These are phyloP conservation scores for Dioscorea dumetorum DNA, from an alignment of 106 monocot genomes.

Conservation along the genomic window DNA sequence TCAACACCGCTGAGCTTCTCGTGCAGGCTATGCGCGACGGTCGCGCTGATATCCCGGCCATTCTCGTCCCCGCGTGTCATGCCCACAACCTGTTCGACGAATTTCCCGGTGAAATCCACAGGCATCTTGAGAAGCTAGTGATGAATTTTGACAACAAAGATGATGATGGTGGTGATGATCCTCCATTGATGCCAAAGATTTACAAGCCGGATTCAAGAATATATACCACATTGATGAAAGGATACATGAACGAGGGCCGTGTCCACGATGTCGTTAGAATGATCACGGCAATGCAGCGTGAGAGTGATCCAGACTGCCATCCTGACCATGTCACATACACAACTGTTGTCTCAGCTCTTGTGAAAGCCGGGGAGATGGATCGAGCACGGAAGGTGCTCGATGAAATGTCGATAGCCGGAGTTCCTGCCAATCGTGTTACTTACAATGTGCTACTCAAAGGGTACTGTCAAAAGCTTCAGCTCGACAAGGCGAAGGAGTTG, in stretches of 20 bases:
- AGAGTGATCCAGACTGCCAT: conserved; percentile 44
- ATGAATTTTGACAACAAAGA: not conserved
- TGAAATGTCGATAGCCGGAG: conserved; percentile 46
- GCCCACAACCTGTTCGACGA: not conserved
- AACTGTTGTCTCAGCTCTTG: conserved; percentile 61
- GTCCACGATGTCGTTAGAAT: conserved; percentile 67
- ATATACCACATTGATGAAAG: conserved; percentile 92
- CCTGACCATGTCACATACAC: conserved; percentile 93
- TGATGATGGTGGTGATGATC: not conserved
- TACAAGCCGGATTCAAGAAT: conserved; percentile 65
- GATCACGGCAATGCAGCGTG: conserved; percentile 64
- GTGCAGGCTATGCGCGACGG: conserved; percentile 83
- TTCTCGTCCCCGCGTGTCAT: conserved; percentile 18
- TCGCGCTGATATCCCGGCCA: conserved; percentile 43
- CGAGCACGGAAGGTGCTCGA: conserved; percentile 47
- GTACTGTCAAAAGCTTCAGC: conserved; percentile 76
- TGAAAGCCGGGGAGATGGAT: conserved; percentile 52
- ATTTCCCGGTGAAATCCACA: conserved; percentile 10
- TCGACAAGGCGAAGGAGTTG: conserved; percentile 67
- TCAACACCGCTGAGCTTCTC: conserved; percentile 57
- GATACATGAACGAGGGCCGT: conserved; percentile 76
- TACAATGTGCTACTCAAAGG: conserved; percentile 94
- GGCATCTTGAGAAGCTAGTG: conserved; percentile 42
- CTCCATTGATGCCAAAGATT: conserved; percentile 40
- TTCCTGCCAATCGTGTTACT: conserved; percentile 63